These are phyloP conservation scores for Cyberlindnera americana DNA, from an alignment of 805 yeast species.

Conservation along the genomic window DNA sequence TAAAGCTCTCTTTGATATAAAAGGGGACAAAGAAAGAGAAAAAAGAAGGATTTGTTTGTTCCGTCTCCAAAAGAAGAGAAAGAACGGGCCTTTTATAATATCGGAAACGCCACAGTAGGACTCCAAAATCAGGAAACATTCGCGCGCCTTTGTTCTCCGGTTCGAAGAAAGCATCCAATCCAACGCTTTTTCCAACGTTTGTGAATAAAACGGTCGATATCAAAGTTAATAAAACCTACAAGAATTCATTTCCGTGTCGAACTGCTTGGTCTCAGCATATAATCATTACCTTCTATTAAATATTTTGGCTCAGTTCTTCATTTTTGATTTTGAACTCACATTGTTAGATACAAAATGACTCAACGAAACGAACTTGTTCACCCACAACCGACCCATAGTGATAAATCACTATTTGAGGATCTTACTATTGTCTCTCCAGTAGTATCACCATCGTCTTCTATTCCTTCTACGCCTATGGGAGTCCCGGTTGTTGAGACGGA, in stretches of 20 bases:
- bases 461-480: slow-evolving; percentile 27
- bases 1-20: no score
- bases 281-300: background rate
- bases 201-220: no score
- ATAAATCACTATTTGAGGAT: slow-evolving; percentile 29
- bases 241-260: background rate
- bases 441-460: slow-evolving; percentile 29
- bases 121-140: slow-evolving; percentile 8
- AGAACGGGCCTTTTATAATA: no score
- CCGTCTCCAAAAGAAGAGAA: no score
- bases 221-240: no score
- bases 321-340: no score
- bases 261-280: background rate
- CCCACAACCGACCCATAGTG: slow-evolving; percentile 16
- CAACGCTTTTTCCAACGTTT: no score
- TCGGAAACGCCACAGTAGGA: background rate
- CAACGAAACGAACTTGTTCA: slow-evolving; percentile 12
- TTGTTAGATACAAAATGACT: background rate
- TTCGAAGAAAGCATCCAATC: no score
- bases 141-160: no score
- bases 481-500: slow-evolving; percentile 23
- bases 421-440: slow-evolving; percentile 41
- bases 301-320: background rate
- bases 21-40: no score
- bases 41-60: no score